Percentiles rank a stretch among this genome's conserved stretches.
phyloP scores from a whole-genome alignment of 2,329 filamentous ascomycete genomes.

The Penicillium sp. region DNA sequence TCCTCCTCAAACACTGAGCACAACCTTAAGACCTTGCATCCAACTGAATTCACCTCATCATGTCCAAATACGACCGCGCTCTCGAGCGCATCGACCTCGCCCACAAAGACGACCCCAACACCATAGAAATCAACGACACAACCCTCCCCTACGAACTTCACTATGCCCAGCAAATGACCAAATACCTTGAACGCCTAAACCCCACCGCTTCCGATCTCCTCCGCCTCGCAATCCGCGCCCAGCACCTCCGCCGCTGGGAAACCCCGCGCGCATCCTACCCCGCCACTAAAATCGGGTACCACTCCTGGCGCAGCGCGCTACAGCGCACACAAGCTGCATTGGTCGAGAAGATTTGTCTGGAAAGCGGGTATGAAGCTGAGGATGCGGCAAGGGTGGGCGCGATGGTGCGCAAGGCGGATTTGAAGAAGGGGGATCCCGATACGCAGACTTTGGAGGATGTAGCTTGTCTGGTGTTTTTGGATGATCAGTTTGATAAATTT shows the following conservation, averaged over 20 bases:
- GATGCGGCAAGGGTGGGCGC: conserved; percentile 64
- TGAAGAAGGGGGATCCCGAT: conserved; percentile 52
- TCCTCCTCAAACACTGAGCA: too few relatives aligned
- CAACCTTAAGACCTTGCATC: not conserved
- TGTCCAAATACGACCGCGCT: conserved; percentile 47
- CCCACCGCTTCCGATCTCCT: conserved; percentile 66
- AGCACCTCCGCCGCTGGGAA: conserved; percentile 86
- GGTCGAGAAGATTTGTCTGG: conserved; percentile 53
- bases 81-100: conserved; percentile 71
- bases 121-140: conserved; percentile 40
- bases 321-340: conserved; percentile 70
- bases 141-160: conserved; percentile 73
- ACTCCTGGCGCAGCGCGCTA: conserved; percentile 73
- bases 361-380: conserved; percentile 51
- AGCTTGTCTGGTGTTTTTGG: conserved; percentile 82
- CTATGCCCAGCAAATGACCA: conserved; percentile 77
- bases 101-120: conserved; percentile 66
- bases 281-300: conserved; percentile 72
- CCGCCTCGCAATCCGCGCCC: conserved; percentile 74
- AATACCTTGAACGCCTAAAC: conserved; percentile 63
- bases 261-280: conserved; percentile 72
- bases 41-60: conserved; percentile 10
- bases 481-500: conserved; percentile 82
- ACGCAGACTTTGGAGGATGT: conserved; percentile 80
- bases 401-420: conserved; percentile 76